Conservation (phyloP, 306 rosid genomes). For the Cucurbita moschata region DNA sequence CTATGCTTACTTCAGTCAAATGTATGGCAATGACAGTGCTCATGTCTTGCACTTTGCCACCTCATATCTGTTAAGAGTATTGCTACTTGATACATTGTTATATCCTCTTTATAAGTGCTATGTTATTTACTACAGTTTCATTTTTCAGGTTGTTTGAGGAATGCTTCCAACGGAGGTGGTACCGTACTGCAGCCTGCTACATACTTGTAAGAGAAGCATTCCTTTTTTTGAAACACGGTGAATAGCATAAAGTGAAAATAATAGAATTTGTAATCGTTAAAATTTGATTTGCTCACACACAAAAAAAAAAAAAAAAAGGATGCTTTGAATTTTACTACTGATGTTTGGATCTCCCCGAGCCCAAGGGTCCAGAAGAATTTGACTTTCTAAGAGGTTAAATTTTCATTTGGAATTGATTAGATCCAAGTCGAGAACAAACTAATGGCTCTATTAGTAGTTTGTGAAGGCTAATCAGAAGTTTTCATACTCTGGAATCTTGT, state of each 20-base stretch:
- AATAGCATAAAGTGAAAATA: constrained; percentile 2
- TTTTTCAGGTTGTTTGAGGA: constrained; percentile 83
- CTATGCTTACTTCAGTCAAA: not conserved
- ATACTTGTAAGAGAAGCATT: constrained; percentile 59
- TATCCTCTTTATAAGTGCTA: not conserved
- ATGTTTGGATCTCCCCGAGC: not conserved
- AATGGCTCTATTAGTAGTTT: not conserved
- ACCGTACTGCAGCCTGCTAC: constrained; percentile 92
- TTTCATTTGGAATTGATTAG: not conserved
- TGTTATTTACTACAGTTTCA: not conserved
- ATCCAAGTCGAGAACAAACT: not conserved
- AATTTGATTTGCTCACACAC: not conserved
- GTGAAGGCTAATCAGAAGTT: not conserved
- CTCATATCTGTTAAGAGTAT: not conserved
- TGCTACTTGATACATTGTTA: not conserved
- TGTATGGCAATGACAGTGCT: not conserved
- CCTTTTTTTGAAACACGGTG: not conserved
- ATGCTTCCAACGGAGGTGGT: constrained; percentile 98
- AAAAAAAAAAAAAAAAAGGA: not conserved
- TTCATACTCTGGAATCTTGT: not conserved
- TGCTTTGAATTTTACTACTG: not conserved
- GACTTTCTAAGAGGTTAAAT: not conserved
- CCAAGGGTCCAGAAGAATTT: not conserved
- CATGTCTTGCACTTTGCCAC: not conserved
- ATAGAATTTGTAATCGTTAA: not conserved